Evolutionary conservation across 2,329 filamentous ascomycete species (phyloP).

Genomic region (Clarireedia sp.): DNA sequence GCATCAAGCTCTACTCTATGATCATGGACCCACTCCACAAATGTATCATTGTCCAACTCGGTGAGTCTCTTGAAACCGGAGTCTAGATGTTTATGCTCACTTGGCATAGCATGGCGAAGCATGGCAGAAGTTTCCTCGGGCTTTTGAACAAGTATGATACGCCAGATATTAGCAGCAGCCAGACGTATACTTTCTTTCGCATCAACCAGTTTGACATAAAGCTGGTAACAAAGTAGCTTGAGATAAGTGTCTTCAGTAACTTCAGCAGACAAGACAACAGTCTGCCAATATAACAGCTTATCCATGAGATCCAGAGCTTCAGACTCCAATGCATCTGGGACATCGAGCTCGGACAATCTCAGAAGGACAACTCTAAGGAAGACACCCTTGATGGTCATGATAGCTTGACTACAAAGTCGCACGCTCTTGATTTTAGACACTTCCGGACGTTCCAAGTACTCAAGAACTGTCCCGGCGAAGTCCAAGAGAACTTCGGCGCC

Average conservation of each 20-base stretch:
- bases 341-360: slow-evolving; percentile 75
- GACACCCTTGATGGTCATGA: slow-evolving; percentile 65
- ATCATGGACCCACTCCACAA: slow-evolving; percentile 80
- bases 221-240: slow-evolving; percentile 81
- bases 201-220: slow-evolving; percentile 83
- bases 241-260: slow-evolving; percentile 75
- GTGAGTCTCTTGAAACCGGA: slow-evolving; percentile 76
- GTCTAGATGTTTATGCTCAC: slow-evolving; percentile 63
- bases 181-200: slow-evolving; percentile 57
- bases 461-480: slow-evolving; percentile 75
- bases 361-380: slow-evolving; percentile 75
- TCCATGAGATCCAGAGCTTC: slow-evolving; percentile 68
- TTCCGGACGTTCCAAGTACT: slow-evolving; percentile 82
- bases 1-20: slow-evolving; percentile 70
- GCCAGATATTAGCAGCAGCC: slow-evolving; percentile 75
- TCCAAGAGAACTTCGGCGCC: slow-evolving; percentile 78
- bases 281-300: slow-evolving; percentile 92
- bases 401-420: slow-evolving; percentile 79
- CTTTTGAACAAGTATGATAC: slow-evolving; percentile 91
- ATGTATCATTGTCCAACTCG: slow-evolving; percentile 81
- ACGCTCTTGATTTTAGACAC: slow-evolving; percentile 77
- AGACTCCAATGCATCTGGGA: slow-evolving; percentile 47
- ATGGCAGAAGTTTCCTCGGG: slow-evolving; percentile 71
- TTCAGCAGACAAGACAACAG: slow-evolving; percentile 72
- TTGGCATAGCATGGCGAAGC: slow-evolving; percentile 61